phyloP scores from a whole-genome alignment of 805 yeast species.

The Suhomyces canberraensis region DNA sequence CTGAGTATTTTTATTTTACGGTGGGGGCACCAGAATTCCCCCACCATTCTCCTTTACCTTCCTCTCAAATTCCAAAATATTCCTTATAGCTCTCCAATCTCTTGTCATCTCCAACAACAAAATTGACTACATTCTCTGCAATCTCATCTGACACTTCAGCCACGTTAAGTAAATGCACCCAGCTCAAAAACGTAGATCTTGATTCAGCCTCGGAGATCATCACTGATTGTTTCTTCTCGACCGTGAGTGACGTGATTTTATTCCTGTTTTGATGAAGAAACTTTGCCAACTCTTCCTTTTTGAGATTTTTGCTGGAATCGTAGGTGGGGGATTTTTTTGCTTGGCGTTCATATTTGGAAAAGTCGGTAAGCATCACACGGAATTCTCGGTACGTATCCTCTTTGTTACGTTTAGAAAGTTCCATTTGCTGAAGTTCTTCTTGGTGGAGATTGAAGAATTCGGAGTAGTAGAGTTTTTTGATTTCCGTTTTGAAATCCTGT shows the following conservation, averaged over 20 bases:
- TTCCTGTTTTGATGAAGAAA: slow-evolving; percentile 13
- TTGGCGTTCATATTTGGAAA: slow-evolving; percentile 24
- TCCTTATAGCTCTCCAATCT: slow-evolving; percentile 17
- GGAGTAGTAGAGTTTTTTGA: slow-evolving; percentile 23
- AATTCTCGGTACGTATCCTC: slow-evolving; percentile 25
- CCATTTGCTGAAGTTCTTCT: slow-evolving; percentile 10
- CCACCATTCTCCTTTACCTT: no score
- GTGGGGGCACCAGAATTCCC: no score
- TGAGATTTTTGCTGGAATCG: slow-evolving; percentile 23
- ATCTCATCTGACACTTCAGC: slow-evolving; percentile 17
- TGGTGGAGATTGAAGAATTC: slow-evolving; percentile 23
- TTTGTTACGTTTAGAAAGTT: slow-evolving; percentile 14
- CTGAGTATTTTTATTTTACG: no score
- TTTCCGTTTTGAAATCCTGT: slow-evolving; percentile 27
- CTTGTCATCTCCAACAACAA: slow-evolving; percentile 40
- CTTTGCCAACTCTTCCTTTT: slow-evolving; percentile 23
- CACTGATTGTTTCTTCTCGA: no score
- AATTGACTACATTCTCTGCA: slow-evolving; percentile 29
- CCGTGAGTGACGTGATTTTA: neutral
- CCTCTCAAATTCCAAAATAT: no score
- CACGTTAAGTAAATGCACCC: slow-evolving; percentile 28
- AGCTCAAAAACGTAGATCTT: slow-evolving; percentile 19
- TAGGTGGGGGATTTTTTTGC: slow-evolving; percentile 16
- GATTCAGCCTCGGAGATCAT: no score
- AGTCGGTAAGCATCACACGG: slow-evolving; percentile 27